Percentiles rank a stretch among this genome's conserved stretches.
Evolutionary conservation across 495 filamentous ascomycete species (phyloP).

Genomic region (Talaromyces ruber): DNA sequence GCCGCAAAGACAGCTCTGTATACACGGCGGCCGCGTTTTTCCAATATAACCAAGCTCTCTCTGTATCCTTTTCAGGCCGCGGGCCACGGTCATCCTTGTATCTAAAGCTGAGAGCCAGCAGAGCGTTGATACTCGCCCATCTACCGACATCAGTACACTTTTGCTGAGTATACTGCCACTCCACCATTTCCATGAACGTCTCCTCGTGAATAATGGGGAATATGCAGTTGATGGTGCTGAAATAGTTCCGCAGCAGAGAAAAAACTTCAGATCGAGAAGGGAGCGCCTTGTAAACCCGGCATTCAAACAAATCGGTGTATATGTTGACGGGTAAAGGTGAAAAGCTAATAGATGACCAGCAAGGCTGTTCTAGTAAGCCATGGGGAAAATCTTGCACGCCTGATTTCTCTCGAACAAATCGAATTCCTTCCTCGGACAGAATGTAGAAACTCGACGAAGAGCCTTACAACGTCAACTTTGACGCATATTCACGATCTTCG

Average conservation of each 20-base stretch:
- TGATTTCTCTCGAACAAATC: slow-evolving; percentile 95
- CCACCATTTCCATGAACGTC: slow-evolving; percentile 90
- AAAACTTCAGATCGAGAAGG: slow-evolving; percentile 72
- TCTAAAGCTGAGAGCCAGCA: slow-evolving; percentile 80
- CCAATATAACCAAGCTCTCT: slow-evolving; percentile 84
- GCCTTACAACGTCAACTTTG: slow-evolving; percentile 43
- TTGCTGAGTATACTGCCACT: slow-evolving; percentile 84
- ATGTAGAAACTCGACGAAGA: slow-evolving; percentile 92
- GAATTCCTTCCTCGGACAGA: slow-evolving; percentile 86
- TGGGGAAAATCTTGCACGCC: slow-evolving; percentile 81
- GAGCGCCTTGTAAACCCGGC: slow-evolving; percentile 67
- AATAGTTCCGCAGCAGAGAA: slow-evolving; percentile 79
- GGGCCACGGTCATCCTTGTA: slow-evolving; percentile 83
- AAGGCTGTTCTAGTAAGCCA: slow-evolving; percentile 64
- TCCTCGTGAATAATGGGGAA: slow-evolving; percentile 93
- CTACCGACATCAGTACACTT: slow-evolving; percentile 90
- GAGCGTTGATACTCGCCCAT: slow-evolving; percentile 94
- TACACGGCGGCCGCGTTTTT: slow-evolving; percentile 93
- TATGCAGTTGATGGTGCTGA: slow-evolving; percentile 93
- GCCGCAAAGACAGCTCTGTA: slow-evolving; percentile 82
- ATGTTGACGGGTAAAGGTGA: slow-evolving; percentile 91
- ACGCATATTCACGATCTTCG: not conserved
- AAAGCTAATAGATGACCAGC: slow-evolving; percentile 66
- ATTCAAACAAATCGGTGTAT: slow-evolving; percentile 80
- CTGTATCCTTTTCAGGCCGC: slow-evolving; percentile 75